Conservation (phyloP, 768 basidiomycete species). For the Kwoniella europaea region DNA sequence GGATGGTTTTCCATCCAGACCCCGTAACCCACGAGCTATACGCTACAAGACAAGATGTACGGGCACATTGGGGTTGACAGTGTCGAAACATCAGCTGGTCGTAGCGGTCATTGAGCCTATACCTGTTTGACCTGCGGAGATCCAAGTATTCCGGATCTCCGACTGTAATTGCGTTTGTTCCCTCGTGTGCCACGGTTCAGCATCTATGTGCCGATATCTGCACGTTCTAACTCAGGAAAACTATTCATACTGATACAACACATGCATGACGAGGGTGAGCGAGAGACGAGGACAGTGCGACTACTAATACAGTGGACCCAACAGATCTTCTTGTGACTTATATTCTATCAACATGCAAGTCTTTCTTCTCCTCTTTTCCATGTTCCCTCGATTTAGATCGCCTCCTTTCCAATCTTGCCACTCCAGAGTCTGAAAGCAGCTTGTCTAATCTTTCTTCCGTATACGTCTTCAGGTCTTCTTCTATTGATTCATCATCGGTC, state of each 20-base stretch:
- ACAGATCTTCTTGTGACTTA: background rate
- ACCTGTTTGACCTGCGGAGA: too few relatives aligned
- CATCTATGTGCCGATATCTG: too few relatives aligned
- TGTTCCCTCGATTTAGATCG: conserved; percentile 8
- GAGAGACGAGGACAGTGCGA: background rate
- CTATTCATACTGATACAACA: conserved; percentile 1
- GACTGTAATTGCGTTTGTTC: too few relatives aligned
- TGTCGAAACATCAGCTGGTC: too few relatives aligned
- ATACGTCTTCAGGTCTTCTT: conserved; percentile 32
- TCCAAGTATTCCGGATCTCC: too few relatives aligned
- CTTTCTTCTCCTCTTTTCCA: conserved; percentile 23
- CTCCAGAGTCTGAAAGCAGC: conserved; percentile 38
- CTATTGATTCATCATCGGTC: conserved; percentile 44
- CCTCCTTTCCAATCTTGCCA: conserved; percentile 23
- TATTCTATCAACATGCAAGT: conserved; percentile 29
- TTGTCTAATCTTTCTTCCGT: conserved; percentile 45
- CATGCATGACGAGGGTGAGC: background rate
- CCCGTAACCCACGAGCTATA: too few relatives aligned
- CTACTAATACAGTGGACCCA: background rate
- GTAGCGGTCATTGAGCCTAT: too few relatives aligned
- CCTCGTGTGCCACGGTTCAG: too few relatives aligned
- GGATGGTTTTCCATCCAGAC: too few relatives aligned
- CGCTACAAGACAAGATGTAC: too few relatives aligned
- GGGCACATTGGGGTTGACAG: too few relatives aligned
- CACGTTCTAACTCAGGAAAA: too few relatives aligned